Percentiles rank a stretch among this genome's conserved stretches.
Evolutionary conservation across 495 filamentous ascomycete genomes (phyloP).

Genomic region (Penicillium cataractarum): DNA sequence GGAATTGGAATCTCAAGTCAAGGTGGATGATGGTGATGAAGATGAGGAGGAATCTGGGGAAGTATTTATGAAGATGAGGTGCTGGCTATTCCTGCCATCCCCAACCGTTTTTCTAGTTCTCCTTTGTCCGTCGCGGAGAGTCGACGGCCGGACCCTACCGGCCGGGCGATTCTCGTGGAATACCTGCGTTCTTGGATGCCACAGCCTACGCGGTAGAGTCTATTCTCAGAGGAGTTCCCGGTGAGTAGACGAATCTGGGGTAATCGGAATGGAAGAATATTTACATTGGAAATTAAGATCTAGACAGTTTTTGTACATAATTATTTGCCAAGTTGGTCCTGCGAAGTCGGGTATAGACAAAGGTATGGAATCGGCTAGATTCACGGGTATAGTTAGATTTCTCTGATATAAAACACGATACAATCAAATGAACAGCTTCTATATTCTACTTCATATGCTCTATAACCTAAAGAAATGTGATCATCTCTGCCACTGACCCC

Average conservation of each 20-base stretch:
- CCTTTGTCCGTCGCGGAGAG: conserved; percentile 12
- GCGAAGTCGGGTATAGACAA: too few species aligned
- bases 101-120: conserved; percentile 3
- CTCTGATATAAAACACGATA: not conserved
- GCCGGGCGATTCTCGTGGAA: not conserved
- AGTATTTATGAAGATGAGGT: conserved; percentile 1
- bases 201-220: conserved; percentile 15
- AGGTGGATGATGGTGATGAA: not conserved
- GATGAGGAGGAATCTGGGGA: not conserved
- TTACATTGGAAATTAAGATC: not conserved
- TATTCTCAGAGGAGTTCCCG: conserved; percentile 11
- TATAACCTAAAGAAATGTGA: not conserved
- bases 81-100: conserved; percentile 1
- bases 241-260: conserved; percentile 10
- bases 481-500: not conserved
- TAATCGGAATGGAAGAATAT: not conserved
- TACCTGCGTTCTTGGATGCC: not conserved
- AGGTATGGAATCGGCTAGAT: too few species aligned
- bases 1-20: not conserved
- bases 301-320: not conserved
- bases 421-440: not conserved
- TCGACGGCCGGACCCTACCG: conserved; percentile 25
- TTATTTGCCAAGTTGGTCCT: not conserved
- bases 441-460: not conserved
- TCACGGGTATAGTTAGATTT: not conserved